A percentile compares a stretch with the other conserved stretches of the same genome.
phyloP scores from a whole-genome alignment of 495 filamentous ascomycete species.

The Paragyromitra xinjiangensis region DNA sequence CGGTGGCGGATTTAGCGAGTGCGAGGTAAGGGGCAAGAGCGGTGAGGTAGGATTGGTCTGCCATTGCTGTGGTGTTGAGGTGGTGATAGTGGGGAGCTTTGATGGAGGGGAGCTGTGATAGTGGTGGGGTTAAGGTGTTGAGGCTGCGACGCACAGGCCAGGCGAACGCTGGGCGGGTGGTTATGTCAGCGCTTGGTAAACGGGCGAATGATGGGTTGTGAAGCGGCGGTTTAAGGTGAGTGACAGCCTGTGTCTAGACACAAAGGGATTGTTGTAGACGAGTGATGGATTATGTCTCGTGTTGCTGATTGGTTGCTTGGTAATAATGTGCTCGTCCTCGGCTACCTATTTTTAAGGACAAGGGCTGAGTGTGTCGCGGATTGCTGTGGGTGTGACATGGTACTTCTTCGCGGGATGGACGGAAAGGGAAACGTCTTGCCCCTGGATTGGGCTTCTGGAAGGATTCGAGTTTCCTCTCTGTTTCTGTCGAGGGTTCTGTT shows the following conservation, averaged over 20 bases:
- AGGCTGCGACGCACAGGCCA: conserved; percentile 3
- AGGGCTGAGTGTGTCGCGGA: background rate
- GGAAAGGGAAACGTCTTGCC: background rate
- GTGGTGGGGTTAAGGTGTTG: conserved; percentile 23
- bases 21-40: conserved; percentile 78
- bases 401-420: background rate
- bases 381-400: background rate
- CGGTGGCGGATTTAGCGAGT: conserved; percentile 83
- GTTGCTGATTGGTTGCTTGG: conserved; percentile 46
- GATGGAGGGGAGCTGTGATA: background rate
- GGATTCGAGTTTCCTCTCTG: background rate
- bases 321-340: conserved; percentile 44
- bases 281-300: conserved; percentile 51
- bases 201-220: conserved; percentile 41
- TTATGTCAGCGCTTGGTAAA: conserved; percentile 1
- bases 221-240: background rate
- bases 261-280: conserved; percentile 30
- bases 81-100: conserved; percentile 16
- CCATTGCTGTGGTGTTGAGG: conserved; percentile 44
- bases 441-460: background rate
- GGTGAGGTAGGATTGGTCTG: conserved; percentile 53
- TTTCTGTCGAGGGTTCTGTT: background rate
- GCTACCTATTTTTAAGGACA: background rate
- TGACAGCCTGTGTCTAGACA: background rate
- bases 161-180: background rate